Percentiles rank a stretch among this genome's conserved stretches.
These are phyloP conservation scores for Graphilbum fragrans DNA, from an alignment of 2,329 filamentous ascomycete species.

Conservation along the genomic window DNA sequence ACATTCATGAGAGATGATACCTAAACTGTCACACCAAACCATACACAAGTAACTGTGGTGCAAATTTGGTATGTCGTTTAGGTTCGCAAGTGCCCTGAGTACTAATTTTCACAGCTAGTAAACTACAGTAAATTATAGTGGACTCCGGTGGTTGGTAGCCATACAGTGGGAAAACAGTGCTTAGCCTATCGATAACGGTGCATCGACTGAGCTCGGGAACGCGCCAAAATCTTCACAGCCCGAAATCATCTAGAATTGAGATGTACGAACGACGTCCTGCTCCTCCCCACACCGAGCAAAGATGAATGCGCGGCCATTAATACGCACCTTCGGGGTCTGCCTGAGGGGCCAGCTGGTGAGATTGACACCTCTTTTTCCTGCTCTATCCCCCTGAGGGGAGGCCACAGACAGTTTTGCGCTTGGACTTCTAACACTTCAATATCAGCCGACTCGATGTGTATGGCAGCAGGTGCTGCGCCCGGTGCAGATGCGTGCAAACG, in stretches of 20 bases:
- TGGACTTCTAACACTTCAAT: too few relatives aligned
- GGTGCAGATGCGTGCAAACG: constrained; percentile 4
- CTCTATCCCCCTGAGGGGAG: too few relatives aligned
- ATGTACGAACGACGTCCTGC: background rate
- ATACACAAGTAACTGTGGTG: too few relatives aligned
- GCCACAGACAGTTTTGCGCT: too few relatives aligned
- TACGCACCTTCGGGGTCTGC: constrained; percentile 21
- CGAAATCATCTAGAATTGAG: background rate
- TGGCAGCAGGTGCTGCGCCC: constrained; percentile 8
- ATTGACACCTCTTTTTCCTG: too few relatives aligned
- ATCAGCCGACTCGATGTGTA: constrained; percentile 4
- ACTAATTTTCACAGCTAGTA: too few relatives aligned
- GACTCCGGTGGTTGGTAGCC: too few relatives aligned
- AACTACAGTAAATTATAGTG: background rate
- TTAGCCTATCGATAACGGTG: constrained; percentile 16
- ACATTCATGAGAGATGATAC: too few relatives aligned
- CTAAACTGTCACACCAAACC: background rate
- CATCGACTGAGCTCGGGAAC: background rate
- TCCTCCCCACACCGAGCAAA: constrained; percentile 10
- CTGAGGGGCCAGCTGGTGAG: constrained; percentile 17
- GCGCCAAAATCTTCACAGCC: constrained; percentile 8
- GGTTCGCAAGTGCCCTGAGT: too few relatives aligned
- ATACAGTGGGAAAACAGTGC: background rate
- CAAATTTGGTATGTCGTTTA: too few relatives aligned
- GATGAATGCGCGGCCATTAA: constrained; percentile 22